These are phyloP conservation scores for Hibiscus trionum DNA, from an alignment of 345 rosid genomes.

Conservation along the genomic window DNA sequence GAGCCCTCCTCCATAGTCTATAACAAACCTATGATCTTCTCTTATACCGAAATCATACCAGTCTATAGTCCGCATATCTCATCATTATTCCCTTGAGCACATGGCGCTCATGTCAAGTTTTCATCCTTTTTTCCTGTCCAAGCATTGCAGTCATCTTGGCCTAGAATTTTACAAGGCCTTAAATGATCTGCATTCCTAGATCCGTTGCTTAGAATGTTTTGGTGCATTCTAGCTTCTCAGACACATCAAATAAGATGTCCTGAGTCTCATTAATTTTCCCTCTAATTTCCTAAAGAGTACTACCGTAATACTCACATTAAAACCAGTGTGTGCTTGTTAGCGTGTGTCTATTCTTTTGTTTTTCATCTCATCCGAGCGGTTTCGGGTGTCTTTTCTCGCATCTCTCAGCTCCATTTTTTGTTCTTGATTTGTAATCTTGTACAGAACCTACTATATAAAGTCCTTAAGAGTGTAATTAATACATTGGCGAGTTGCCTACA, in stretches of 20 bases:
- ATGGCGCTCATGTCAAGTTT: slow-evolving; percentile 13
- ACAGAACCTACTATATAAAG: slow-evolving; percentile 41
- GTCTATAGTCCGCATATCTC: slow-evolving; percentile 19
- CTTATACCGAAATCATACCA: slow-evolving; percentile 13
- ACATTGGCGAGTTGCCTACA: slow-evolving; percentile 51
- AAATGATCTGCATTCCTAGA: slow-evolving; percentile 54
- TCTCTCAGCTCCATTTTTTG: no score
- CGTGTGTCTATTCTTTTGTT: slow-evolving; percentile 45
- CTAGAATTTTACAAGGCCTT: slow-evolving; percentile 68
- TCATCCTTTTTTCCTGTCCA: slow-evolving; percentile 16
- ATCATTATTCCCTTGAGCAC: slow-evolving; percentile 18
- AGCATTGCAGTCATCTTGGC: slow-evolving; percentile 71
- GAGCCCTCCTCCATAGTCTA: slow-evolving; percentile 90
- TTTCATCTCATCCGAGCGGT: slow-evolving; percentile 26
- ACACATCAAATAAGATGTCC: slow-evolving; percentile 37
- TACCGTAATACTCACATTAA: slow-evolving; percentile 28
- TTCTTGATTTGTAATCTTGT: slow-evolving; percentile 37
- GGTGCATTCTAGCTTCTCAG: slow-evolving; percentile 67
- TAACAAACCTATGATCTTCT: slow-evolving; percentile 31
- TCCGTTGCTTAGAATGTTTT: slow-evolving; percentile 43
- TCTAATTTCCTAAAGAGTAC: slow-evolving; percentile 20
- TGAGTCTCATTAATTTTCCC: slow-evolving; percentile 15
- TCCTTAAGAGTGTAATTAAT: slow-evolving; percentile 45
- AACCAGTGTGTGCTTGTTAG: slow-evolving; percentile 32
- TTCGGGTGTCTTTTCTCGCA: slow-evolving; percentile 13